Base-by-base conservation (phyloP, 139 green algal species). In the Limnomonas spitsbergensis region DNA sequence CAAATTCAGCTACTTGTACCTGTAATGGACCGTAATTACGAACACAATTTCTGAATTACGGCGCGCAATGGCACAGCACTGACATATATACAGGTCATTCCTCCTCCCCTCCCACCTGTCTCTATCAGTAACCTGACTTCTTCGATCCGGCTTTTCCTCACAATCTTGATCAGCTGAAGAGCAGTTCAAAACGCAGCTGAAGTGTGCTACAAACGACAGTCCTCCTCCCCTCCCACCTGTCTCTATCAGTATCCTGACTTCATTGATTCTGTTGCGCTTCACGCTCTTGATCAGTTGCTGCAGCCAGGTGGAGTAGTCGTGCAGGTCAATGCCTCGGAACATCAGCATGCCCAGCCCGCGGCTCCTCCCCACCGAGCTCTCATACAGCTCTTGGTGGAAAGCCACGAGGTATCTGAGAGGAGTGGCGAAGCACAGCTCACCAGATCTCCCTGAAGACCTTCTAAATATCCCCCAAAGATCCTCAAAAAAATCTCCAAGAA, bases 111-210 rank as follows among this genome's bases (percentile, higher is more conserved):
- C 76, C 38, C 66, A 81, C 76, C 76, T 39, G 76, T 76, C 40
- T 81, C 40, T 4, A 81, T 69, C 66, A 81, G 67, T 36, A 53
- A 29, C 40, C 66, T 1, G 26, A 68, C 61, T 24, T 81, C 76
- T 38, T 76, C 40, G 9, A 76, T 29, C 2, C 76, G 32, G 61
- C 67, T 66, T 24, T 66, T 37, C 40, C 75, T 81, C 1, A 76
- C 76, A 0, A 37, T 32, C 76, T 81, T 81, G 40, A 81, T 38
- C 61, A 81, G 61, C 4, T 42, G 76, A n/a, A n/a, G n/a, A n/a
- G n/a, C n/a, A n/a, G n/a, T n/a, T n/a, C n/a, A n/a, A n/a, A n/a
- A n/a, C n/a, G n/a, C n/a, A n/a, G n/a, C n/a, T n/a, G n/a, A n/a
- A n/a, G n/a, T n/a, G n/a, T n/a, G 42, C 42, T 54, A 27, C 7